A percentile compares a stretch with the other conserved stretches of the same genome.
These are phyloP conservation scores for Isatis tinctoria DNA, from an alignment of 345 rosid species.

Conservation along the genomic window DNA sequence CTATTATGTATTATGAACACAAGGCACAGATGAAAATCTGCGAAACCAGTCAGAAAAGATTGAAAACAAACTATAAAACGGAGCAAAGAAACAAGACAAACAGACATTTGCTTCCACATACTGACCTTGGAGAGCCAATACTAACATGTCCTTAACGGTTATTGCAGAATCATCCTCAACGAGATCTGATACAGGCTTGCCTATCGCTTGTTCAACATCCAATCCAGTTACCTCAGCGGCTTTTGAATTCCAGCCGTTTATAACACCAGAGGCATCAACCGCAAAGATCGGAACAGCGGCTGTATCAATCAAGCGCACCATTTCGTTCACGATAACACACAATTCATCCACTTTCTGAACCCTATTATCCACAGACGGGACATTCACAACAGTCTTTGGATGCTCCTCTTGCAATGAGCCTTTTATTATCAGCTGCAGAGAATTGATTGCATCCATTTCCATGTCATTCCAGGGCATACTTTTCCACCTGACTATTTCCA, in stretches of 20 bases:
- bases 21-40: slow-evolving; percentile 29
- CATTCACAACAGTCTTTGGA: slow-evolving; percentile 45
- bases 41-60: slow-evolving; percentile 11
- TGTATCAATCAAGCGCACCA: slow-evolving; percentile 86
- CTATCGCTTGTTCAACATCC: slow-evolving; percentile 67
- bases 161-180: slow-evolving; percentile 47
- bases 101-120: slow-evolving; percentile 2
- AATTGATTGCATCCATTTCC: slow-evolving; percentile 88
- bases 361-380: slow-evolving; percentile 43
- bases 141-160: slow-evolving; percentile 41
- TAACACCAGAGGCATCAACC: slow-evolving; percentile 58
- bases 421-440: slow-evolving; percentile 74
- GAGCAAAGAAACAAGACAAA: not conserved
- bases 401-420: slow-evolving; percentile 61
- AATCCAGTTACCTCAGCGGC: slow-evolving; percentile 72
- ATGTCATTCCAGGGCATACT: slow-evolving; percentile 78
- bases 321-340: slow-evolving; percentile 57
- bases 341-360: slow-evolving; percentile 59
- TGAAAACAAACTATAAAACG: slow-evolving; percentile 4
- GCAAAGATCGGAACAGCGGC: slow-evolving; percentile 83
- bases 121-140: slow-evolving; percentile 57
- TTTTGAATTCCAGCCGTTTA: slow-evolving; percentile 86
- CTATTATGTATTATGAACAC: slow-evolving; percentile 43
- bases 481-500: slow-evolving; percentile 69
- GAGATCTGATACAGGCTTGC: slow-evolving; percentile 52